Evolutionary conservation across 208 protist genomes (phyloP).

Genomic region (Kentomonas sorsogonicus): DNA sequence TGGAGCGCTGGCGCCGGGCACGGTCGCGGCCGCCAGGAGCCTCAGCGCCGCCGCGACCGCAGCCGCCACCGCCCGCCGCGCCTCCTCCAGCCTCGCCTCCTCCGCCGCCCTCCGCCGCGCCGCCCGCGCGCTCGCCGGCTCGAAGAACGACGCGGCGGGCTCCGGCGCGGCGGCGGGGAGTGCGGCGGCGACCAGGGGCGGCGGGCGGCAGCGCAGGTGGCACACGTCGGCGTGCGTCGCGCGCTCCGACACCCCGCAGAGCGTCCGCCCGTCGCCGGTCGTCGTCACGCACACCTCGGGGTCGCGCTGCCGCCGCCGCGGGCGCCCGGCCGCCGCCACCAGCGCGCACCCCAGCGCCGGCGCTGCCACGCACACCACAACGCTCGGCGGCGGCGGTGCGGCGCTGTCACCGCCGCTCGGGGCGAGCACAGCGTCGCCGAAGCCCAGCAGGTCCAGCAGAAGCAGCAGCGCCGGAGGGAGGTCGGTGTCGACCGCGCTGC

Average conservation of each 20-base stretch:
- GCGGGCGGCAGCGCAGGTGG: slow-evolving; percentile 25
- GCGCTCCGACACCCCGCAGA: slow-evolving; percentile 20
- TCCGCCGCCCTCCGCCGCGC: not conserved
- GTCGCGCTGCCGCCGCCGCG: slow-evolving; percentile 45
- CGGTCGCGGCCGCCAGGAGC: not conserved
- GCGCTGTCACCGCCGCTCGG: no score
- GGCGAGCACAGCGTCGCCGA: slow-evolving; percentile 23
- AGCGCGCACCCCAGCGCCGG: slow-evolving; percentile 20
- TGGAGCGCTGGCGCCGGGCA: slow-evolving; percentile 31
- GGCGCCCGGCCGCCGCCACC: slow-evolving; percentile 31
- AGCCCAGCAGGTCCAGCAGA: slow-evolving; percentile 38
- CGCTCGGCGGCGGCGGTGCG: slow-evolving; percentile 13
- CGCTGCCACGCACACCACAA: slow-evolving; percentile 35
- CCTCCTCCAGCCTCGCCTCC: slow-evolving; percentile 3
- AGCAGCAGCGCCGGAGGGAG: slow-evolving; percentile 6
- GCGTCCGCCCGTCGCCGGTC: slow-evolving; percentile 11
- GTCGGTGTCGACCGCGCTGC: not conserved
- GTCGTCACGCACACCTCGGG: slow-evolving; percentile 28
- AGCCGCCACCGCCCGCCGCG: slow-evolving; percentile 11
- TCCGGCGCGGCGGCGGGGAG: not conserved
- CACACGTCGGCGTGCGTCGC: slow-evolving; percentile 57
- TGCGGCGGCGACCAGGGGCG: slow-evolving; percentile 6
- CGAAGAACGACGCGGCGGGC: not conserved
- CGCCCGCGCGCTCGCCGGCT: not conserved
- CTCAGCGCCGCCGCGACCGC: slow-evolving; percentile 1